Base-by-base conservation (phyloP, 1,139 yeast species). In the Arxiozyma slooffiae region DNA sequence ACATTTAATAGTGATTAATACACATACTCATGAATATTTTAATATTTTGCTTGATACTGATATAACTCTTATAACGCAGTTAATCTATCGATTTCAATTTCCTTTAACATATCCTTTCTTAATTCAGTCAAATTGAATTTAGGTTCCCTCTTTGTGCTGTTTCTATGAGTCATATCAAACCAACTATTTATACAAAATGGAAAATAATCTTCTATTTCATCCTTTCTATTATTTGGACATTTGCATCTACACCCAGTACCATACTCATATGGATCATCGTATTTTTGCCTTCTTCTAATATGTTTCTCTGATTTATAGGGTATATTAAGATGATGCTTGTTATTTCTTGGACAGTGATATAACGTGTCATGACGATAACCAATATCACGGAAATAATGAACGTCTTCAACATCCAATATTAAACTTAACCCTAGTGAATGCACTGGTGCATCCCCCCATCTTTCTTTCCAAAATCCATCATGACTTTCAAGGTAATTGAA, bases 371-470 rank as follows among this genome's bases (percentile, higher is more conserved):
- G 97, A 51, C 79, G 73, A 66, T 89, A 89, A 0, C 96, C 97
- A 57, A 89, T 83, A 62, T 89, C 97, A 57, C 96, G 71, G 69
- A 89, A 89, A 67, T 89, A 89, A 68, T 89, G 97, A 14, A 89
- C 72, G 52, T 88, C 87, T 5, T 78, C 71, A 2, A 81, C 64
- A 50, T 82, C 75, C 45, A 88, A 69, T 61, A 84, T 72, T 76
- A 89, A 74, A 0, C 88, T 94, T 7, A 85, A 77, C 0, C 92
- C 97, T 22, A 89, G 70, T 1, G 95, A 83, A 66, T 88, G 97
- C 2, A 89, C 80, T 0, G 96, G 95, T 0, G 96, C 96, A 72
- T 89, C 97, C 1, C 97, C 97, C 96, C 96, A 89, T 61, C 96
- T 71, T 64, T 89, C 96, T 49, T 76, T 76, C 74, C 81, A 87